phyloP scores from a whole-genome alignment of 2,329 filamentous ascomycete species.

The Beauveria pseudobassiana region DNA sequence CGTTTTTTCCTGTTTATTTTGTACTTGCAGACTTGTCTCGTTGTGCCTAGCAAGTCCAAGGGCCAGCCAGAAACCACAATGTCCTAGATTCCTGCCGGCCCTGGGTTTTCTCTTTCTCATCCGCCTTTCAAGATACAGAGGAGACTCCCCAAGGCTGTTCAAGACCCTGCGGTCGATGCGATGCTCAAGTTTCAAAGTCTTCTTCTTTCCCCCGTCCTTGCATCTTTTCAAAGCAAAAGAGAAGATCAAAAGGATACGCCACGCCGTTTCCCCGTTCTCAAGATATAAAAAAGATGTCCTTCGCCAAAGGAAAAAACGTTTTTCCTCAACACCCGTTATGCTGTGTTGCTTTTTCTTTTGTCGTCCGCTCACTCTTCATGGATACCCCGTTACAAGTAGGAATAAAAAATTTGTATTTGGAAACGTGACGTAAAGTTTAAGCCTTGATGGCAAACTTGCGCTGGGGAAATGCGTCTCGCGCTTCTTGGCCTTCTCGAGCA shows the following conservation, averaged over 20 bases:
- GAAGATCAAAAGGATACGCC: slow-evolving; percentile 10
- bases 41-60: slow-evolving; percentile 5
- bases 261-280: slow-evolving; percentile 11
- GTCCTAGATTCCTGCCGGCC: slow-evolving; percentile 2
- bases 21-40: slow-evolving; percentile 21
- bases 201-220: not conserved
- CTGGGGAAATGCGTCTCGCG: slow-evolving; percentile 89
- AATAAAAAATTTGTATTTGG: slow-evolving; percentile 29
- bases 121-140: slow-evolving; percentile 9
- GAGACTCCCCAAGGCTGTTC: not conserved
- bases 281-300: slow-evolving; percentile 8
- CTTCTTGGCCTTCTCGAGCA: slow-evolving; percentile 96
- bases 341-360: slow-evolving; percentile 4
- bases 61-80: not conserved
- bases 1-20: slow-evolving; percentile 27
- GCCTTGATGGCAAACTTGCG: slow-evolving; percentile 98
- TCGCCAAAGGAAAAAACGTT: slow-evolving; percentile 1
- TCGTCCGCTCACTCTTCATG: not conserved
- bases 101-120: not conserved
- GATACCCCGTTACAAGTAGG: not conserved
- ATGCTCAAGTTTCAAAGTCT: slow-evolving; percentile 3
- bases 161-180: not conserved
- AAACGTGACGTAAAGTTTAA: not conserved
- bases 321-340: slow-evolving; percentile 7
- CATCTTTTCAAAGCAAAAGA: not conserved